phyloP scores from a whole-genome alignment of 2,329 filamentous ascomycete species.

The Rhinocladiella mackenziei region DNA sequence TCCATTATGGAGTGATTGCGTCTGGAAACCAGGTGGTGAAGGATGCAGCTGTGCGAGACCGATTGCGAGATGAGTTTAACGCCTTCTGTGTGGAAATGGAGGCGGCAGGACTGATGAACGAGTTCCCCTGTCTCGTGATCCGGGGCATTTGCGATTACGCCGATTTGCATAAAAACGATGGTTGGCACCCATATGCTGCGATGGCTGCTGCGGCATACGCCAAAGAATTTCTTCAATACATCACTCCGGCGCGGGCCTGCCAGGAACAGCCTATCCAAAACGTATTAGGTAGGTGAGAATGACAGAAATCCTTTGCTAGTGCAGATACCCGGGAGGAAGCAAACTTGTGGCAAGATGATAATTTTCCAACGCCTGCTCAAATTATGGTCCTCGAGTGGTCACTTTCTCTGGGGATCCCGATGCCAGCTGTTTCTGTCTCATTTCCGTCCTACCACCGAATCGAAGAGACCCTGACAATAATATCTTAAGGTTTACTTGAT shows the following conservation, averaged over 20 bases:
- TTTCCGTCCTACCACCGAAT: too few species aligned
- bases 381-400: too few species aligned
- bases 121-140: slow-evolving; percentile 1
- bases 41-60: background rate
- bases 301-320: background rate
- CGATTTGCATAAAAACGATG: slow-evolving; percentile 15
- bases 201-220: background rate
- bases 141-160: slow-evolving; percentile 7
- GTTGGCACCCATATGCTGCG: slow-evolving; percentile 15
- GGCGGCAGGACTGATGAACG: background rate
- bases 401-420: too few species aligned
- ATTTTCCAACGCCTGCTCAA: too few species aligned
- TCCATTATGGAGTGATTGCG: slow-evolving; percentile 1
- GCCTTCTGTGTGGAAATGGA: slow-evolving; percentile 3
- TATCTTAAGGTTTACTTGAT: too few species aligned
- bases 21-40: slow-evolving; percentile 2
- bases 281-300: background rate
- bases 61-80: background rate
- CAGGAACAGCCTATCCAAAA: background rate
- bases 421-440: too few species aligned
- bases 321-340: background rate
- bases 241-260: background rate
- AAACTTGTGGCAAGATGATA: too few species aligned
- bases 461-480: too few species aligned
- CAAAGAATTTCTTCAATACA: slow-evolving; percentile 2